Base-by-base conservation (phyloP, 2,329 filamentous ascomycete genomes). In the Diaporthe citrichinensis region DNA sequence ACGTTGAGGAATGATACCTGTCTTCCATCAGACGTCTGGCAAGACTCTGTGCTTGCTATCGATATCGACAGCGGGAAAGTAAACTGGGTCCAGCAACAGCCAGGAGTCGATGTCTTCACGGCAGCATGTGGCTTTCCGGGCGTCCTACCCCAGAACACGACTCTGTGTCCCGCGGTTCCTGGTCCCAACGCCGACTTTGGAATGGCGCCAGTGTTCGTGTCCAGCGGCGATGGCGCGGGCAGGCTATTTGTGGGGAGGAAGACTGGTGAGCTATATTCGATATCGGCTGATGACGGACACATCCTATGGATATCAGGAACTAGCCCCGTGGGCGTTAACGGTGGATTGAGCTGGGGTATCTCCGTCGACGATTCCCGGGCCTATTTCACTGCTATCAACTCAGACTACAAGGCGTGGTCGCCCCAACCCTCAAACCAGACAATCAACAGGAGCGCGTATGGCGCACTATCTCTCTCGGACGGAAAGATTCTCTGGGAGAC, bases 381-480 rank as follows among this genome's bases (percentile, higher is more conserved):
- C 25, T 62, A 62, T 23, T 62, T 41, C 58, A 62, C 58, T 41
- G 39, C 39, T 10, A 62, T 10, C 58, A 62, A 41, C 58, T 62
- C 39, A 39, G 58, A 62, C 58, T 62, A 62, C 39, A 62, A 36
- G 58, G 39, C 25, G 20, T 62, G 51, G 51, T 2, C 10, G 15
- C 51, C 28, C 12, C 51, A 55, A 5, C n/a, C 51, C 51, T 55
- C 51, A 55, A 55, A 55, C n/a, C 51, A 55, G 51, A 55, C 51
- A 17, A 17, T 55, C 51, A 55, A 55, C 51, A 55, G 51, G 51
- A 55, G 51, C 14, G 51, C 51, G 10, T 55, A 55, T 55, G 51
- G 51, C n/a, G 51, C 51, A 28, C n/a, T 17, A 2, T 55, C 51
- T 17, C 12, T 28, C 51, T 15, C 51, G 28, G 51, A 55, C 14